Evolutionary conservation across 2,329 filamentous ascomycete genomes (phyloP).

Genomic region (Fusarium irregulare): DNA sequence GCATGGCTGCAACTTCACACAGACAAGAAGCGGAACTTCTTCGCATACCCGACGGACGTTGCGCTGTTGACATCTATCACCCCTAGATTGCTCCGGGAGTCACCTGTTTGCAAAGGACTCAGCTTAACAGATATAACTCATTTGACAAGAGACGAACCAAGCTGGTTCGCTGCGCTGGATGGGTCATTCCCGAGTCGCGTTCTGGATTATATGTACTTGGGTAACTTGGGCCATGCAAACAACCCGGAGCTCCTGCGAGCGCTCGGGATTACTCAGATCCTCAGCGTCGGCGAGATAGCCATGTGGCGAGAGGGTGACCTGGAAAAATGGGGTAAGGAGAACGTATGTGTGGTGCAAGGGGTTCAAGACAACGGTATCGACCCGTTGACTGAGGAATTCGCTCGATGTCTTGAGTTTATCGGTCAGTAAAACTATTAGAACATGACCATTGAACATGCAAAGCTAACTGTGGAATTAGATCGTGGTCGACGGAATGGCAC

Average conservation of each 20-base stretch:
- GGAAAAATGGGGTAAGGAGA: conserved; percentile 79
- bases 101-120: conserved; percentile 65
- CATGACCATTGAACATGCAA: neutral
- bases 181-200: conserved; percentile 92
- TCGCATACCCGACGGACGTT: conserved; percentile 93
- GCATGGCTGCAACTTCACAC: conserved; percentile 91
- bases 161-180: conserved; percentile 86
- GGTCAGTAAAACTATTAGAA: conserved; percentile 67
- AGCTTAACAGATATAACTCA: conserved; percentile 64
- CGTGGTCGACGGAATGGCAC: conserved; percentile 80
- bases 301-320: conserved; percentile 80
- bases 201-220: conserved; percentile 94
- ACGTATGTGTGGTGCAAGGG: conserved; percentile 82
- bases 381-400: conserved; percentile 86
- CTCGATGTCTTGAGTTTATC: conserved; percentile 89
- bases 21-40: conserved; percentile 88
- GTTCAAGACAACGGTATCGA: conserved; percentile 99
- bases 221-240: conserved; percentile 92
- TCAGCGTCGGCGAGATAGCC: conserved; percentile 91
- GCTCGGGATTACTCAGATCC: conserved; percentile 85
- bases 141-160: conserved; percentile 70
- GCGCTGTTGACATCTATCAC: conserved; percentile 82
- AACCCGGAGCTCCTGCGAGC: conserved; percentile 84
- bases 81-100: conserved; percentile 77
- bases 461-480: conserved; percentile 63